These are phyloP conservation scores for Coemansia sp. DNA, from an alignment of 192 early-diverging fungal species.

Conservation along the genomic window DNA sequence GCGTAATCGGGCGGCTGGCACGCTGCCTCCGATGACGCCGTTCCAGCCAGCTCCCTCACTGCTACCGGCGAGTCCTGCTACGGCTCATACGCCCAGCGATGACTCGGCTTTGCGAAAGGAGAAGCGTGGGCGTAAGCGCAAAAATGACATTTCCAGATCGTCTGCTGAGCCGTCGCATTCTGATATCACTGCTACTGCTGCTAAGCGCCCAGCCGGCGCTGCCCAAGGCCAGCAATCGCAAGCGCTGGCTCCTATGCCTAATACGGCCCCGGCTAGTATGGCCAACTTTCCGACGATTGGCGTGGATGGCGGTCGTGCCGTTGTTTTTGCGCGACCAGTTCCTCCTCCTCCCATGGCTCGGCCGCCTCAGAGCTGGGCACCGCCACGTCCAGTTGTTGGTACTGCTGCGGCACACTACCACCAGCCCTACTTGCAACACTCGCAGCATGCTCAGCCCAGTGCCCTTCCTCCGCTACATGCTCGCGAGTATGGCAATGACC, in stretches of 20 bases:
- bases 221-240: not conserved
- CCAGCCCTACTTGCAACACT: constrained; percentile 1
- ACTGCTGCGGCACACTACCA: not conserved
- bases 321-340: constrained; percentile 27
- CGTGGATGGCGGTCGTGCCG: constrained; percentile 47
- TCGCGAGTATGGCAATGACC: not conserved
- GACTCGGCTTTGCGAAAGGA: constrained; percentile 25
- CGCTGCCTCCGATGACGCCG: constrained; percentile 30
- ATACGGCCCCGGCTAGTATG: constrained; percentile 37
- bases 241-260: constrained; percentile 13
- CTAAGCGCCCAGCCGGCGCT: not conserved
- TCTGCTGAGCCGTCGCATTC: not conserved
- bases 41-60: constrained; percentile 17
- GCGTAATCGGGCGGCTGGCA: constrained; percentile 32
- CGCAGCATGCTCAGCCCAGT: constrained; percentile 1
- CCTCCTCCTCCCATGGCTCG: not conserved
- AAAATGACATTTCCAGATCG: constrained; percentile 23
- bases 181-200: not conserved
- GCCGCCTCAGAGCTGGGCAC: constrained; percentile 4
- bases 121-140: constrained; percentile 51
- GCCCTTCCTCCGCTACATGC: not conserved
- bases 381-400: not conserved
- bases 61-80: constrained; percentile 8
- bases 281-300: constrained; percentile 50
- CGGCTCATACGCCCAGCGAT: constrained; percentile 1